These are phyloP conservation scores for Vinca minor DNA, from an alignment of 257 asterid species.

Conservation along the genomic window DNA sequence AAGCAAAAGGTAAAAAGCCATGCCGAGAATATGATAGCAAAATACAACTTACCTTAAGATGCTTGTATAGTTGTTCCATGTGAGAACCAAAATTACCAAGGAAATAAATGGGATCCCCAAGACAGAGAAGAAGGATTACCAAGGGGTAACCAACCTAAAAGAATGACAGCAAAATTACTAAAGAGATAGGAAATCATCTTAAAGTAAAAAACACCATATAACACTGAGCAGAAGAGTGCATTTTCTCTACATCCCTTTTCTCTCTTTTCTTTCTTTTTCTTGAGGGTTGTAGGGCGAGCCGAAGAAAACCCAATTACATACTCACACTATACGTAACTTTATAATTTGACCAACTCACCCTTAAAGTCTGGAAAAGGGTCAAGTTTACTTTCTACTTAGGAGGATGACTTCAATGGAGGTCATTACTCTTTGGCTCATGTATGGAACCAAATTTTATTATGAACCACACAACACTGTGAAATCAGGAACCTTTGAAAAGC, in stretches of 20 bases:
- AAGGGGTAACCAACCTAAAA: constrained; percentile 92
- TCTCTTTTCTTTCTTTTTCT: too few species aligned
- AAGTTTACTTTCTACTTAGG: too few species aligned
- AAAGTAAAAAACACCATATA: background rate
- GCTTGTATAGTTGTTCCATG: constrained; percentile 97
- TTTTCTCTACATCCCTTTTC: background rate
- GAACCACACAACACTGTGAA: background rate
- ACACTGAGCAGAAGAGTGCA: background rate
- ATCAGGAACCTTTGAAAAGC: background rate
- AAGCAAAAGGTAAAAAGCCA: background rate
- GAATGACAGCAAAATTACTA: constrained; percentile 12
- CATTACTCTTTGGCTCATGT: too few species aligned
- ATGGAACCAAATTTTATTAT: background rate
- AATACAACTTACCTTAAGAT: constrained; percentile 61
- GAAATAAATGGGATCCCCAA: constrained; percentile 88
- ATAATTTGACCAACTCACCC: too few species aligned
- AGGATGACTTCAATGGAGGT: too few species aligned
- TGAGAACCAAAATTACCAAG: constrained; percentile 83
- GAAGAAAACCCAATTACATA: too few species aligned
- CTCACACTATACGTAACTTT: too few species aligned
- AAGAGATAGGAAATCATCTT: background rate
- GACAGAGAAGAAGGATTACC: constrained; percentile 97
- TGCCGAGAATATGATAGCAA: background rate
- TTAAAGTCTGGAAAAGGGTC: too few species aligned
- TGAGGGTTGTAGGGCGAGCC: too few species aligned